Evolutionary conservation across 2,329 filamentous ascomycete genomes (phyloP), one percentile per base, ranked within the genome.

Genomic region (Bisporella sp.): DNA sequence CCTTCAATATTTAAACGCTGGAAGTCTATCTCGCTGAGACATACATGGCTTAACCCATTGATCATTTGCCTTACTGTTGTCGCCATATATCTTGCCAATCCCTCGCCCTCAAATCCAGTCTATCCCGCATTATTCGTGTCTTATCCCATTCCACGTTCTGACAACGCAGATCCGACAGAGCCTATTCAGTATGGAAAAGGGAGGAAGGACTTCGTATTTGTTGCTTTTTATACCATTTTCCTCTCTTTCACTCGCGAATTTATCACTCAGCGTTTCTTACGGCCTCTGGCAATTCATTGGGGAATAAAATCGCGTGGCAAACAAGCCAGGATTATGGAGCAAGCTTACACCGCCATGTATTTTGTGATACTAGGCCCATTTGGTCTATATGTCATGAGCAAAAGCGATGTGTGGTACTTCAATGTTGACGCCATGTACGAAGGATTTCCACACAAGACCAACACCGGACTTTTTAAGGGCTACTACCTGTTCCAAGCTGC

Each of bases 321-420:
- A 73, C 89, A 93, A 64, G 79, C 84, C 12, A 85, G 91, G 33
- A 96, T 96, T 76, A 93, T 96, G 88, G 91, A 97, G 69, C 91
- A 97, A 71, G 82, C 86, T 64, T 97, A 97, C 71, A 96, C 91
- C 1, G 91, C 90, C 30, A 73, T 96, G 48, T 96, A 97, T 76
- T 96, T 96, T 68, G 81, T 70, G 42, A 67, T 93, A 51, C 83
- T 95, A 51, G 89, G 89, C 1, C 90, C 90, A 1, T 84, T 84
- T 49, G 91, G 91, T 48, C 69, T 96, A 62, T 96, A 86, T 66
- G 87, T 96, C 66, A 96, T 97, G 91, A 86, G 79, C 64, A 78
- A 80, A 55, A 92, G 89, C n/a, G 85, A 90, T 6, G 82, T 96
- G 41, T 96, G 90, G 92, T 96, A 95, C 69, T 96, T 95, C 77